Evolutionary conservation across 1,284 basidiomycete genomes (phyloP).

Genomic region (Apiotrichum brassicae): DNA sequence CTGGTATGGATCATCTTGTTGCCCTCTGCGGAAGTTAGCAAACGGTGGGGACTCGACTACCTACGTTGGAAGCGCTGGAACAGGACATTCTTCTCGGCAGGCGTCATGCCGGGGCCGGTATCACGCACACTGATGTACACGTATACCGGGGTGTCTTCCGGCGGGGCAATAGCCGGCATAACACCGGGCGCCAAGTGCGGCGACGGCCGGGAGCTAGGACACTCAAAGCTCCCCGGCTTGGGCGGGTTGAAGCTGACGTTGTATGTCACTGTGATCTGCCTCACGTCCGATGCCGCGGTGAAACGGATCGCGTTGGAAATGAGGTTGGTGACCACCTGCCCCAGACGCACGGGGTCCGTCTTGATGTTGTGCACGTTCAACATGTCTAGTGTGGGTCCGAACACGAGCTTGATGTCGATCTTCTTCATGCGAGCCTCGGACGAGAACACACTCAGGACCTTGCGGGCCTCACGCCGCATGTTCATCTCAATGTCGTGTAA

Average conservation of each 20-base stretch:
- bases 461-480: conserved; percentile 29
- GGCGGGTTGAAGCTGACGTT: conserved; percentile 23
- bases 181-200: not conserved
- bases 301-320: conserved; percentile 30
- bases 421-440: conserved; percentile 25
- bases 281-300: conserved; percentile 16
- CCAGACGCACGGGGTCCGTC: conserved; percentile 33
- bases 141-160: conserved; percentile 16
- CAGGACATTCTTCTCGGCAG: conserved; percentile 20
- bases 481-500: conserved; percentile 30
- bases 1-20: conserved; percentile 27
- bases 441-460: conserved; percentile 18
- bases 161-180: not conserved
- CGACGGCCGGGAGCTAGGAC: conserved; percentile 1
- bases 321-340: conserved; percentile 32
- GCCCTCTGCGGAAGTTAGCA: conserved; percentile 11
- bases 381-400: conserved; percentile 13
- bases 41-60: not conserved
- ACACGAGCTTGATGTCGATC: conserved; percentile 17
- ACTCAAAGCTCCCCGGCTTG: conserved; percentile 16
- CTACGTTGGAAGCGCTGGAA: conserved; percentile 24
- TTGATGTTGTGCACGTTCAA: conserved; percentile 14
- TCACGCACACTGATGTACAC: conserved; percentile 26
- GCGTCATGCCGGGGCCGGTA: conserved; percentile 30
- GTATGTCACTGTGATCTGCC: conserved; percentile 25